phyloP scores from a whole-genome alignment of 1,139 yeast species.

The Yamadazyma pseudoaaseri region DNA sequence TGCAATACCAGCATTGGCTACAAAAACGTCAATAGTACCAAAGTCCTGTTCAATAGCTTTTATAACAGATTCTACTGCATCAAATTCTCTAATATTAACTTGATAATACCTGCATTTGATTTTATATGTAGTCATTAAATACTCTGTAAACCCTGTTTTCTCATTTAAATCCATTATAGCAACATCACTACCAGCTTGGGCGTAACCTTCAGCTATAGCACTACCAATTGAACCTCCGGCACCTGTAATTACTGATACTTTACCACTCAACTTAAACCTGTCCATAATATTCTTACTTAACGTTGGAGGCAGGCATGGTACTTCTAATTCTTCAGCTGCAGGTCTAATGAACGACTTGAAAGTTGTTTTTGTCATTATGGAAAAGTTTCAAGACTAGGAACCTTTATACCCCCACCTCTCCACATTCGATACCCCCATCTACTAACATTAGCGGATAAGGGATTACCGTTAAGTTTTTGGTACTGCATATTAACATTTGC shows the following conservation, averaged over 20 bases:
- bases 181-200: constrained; percentile 82
- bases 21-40: constrained; percentile 70
- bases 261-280: constrained; percentile 62
- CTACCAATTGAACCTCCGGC: constrained; percentile 80
- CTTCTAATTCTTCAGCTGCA: constrained; percentile 13
- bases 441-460: no score
- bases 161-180: constrained; percentile 37
- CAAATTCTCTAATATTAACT: constrained; percentile 59
- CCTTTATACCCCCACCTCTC: not conserved
- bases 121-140: constrained; percentile 53
- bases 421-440: not conserved
- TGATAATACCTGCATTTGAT: constrained; percentile 64
- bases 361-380: not conserved
- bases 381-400: not conserved
- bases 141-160: constrained; percentile 36
- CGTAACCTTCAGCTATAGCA: constrained; percentile 73
- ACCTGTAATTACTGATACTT: constrained; percentile 77
- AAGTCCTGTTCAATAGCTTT: constrained; percentile 60
- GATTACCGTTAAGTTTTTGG: no score
- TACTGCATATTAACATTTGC: no score
- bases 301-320: constrained; percentile 21
- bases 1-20: constrained; percentile 85
- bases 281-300: constrained; percentile 29
- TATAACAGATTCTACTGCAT: constrained; percentile 54
- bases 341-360: constrained; percentile 16